These are phyloP conservation scores for Cladosporium colombiae DNA, from an alignment of 2,329 filamentous ascomycete genomes.

Conservation along the genomic window DNA sequence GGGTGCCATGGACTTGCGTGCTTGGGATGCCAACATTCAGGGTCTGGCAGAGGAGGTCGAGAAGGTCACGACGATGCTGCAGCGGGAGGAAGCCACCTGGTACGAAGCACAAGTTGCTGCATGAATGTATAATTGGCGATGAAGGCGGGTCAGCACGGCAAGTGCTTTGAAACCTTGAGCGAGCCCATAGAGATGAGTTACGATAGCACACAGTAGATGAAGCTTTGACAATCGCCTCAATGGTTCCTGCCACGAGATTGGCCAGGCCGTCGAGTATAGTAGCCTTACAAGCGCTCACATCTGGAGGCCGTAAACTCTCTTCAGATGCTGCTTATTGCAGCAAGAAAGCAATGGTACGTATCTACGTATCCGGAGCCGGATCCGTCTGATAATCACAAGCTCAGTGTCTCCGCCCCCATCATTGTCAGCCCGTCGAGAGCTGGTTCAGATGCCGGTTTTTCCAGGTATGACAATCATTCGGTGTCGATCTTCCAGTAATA, in stretches of 20 bases:
- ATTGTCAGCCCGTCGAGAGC: not conserved
- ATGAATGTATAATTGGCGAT: not conserved
- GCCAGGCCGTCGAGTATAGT: not conserved
- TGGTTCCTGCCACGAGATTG: not conserved
- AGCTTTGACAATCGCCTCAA: not conserved
- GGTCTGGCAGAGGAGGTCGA: constrained; percentile 87
- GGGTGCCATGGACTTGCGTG: constrained; percentile 67
- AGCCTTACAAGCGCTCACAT: not conserved
- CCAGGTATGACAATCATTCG: not conserved
- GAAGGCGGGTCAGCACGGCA: constrained; percentile 3
- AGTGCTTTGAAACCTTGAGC: not conserved
- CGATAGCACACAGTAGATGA: constrained; percentile 11
- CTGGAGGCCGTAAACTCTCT: not conserved
- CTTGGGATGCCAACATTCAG: constrained; percentile 89
- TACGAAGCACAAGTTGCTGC: constrained; percentile 46
- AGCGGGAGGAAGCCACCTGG: constrained; percentile 71
- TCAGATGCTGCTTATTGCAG: not conserved
- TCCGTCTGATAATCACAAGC: constrained; percentile 5
- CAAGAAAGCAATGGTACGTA: not conserved
- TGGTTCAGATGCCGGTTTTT: not conserved
- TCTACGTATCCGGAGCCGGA: not conserved
- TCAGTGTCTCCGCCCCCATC: not conserved
- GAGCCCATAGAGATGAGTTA: constrained; percentile 11
- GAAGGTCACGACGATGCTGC: constrained; percentile 76
- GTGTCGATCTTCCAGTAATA: not conserved